Evolutionary conservation across 2,329 filamentous ascomycete species (phyloP), one percentile per base, ranked within the genome.

Genomic region (Pseudogymnoascus verrucosus): DNA sequence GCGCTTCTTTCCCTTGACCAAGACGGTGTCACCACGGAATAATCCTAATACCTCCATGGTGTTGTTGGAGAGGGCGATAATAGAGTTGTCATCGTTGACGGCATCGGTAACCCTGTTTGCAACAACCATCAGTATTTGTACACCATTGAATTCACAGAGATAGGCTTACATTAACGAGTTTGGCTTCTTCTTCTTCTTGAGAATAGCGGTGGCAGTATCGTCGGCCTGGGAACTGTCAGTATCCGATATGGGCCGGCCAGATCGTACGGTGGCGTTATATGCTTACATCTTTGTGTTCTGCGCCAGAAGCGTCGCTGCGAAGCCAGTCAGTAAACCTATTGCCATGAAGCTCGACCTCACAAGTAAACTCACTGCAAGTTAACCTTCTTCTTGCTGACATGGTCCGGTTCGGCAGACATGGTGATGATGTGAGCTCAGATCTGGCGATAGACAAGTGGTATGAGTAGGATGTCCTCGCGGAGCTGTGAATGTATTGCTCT

Each of bases 141-240:
- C 1, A 36, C 34, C 28, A 60, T n/a, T 75, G 66, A 65, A 67
- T 65, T 11, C 34, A 36, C 3, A 57, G 61, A 36, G 44, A 66
- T 64, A 61, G 37, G 78, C 88, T 77, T 83, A 96, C 92, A 99
- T 96, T 77, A 99, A 80, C 75, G 93, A 96, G 80, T 99, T 99
- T 72, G 93, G 93, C 91, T 99, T 99, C 93, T 99, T 99, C 89
- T 99, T 99, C 86, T 98, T 98, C 84, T 97, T 98, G 74, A 99
- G 86, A 72, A 99, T 99, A 70, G 95, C 95, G 54, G 95, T 99
- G 62, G 95, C 87, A 67, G 89, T 91, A 75, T 96, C 95, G 77
- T 97, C 90, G 73, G 91, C 88, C 88, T 96, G 73, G 65, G 31
- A 44, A 34, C 65, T 65, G 74, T 81, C 70, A 77, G 74, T 71